These are phyloP conservation scores for Gonapodya prolifera DNA, from an alignment of 192 early-diverging fungal species.

Conservation along the genomic window DNA sequence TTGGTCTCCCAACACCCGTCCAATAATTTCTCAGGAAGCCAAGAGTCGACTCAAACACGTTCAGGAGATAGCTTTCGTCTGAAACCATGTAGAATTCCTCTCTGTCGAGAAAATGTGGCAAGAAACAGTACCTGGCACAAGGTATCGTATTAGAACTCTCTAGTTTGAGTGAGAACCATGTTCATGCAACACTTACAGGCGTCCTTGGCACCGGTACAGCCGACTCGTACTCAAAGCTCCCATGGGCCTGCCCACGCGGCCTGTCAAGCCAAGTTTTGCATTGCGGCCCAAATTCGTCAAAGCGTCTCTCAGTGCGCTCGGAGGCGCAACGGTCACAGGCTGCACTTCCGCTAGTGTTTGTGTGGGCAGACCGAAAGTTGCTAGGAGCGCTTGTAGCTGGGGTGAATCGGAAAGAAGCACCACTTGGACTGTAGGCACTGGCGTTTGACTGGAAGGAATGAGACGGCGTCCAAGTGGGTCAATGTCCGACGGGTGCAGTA, in stretches of 20 bases:
- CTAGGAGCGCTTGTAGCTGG: constrained; percentile 53
- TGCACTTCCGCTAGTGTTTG: constrained; percentile 59
- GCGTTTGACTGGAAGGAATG: constrained; percentile 41
- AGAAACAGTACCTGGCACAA: constrained; percentile 79
- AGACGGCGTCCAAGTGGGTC: constrained; percentile 70
- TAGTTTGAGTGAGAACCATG: no score
- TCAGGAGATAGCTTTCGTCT: constrained; percentile 73
- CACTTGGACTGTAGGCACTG: constrained; percentile 66
- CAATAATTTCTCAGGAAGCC: no score
- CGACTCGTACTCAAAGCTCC: constrained; percentile 67
- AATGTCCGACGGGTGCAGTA: constrained; percentile 62
- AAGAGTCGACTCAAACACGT: constrained; percentile 61
- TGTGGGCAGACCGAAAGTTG: constrained; percentile 66
- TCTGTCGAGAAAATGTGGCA: constrained; percentile 76
- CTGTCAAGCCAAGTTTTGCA: constrained; percentile 57
- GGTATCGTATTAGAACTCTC: no score
- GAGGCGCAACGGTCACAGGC: constrained; percentile 58
- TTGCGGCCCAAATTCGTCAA: constrained; percentile 61
- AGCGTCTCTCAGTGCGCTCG: constrained; percentile 63
- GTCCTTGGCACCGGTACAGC: constrained; percentile 69
- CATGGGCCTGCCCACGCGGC: constrained; percentile 61
- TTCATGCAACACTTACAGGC: no score
- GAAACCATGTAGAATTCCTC: constrained; percentile 77
- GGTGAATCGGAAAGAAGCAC: constrained; percentile 62
- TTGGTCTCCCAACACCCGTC: no score